Evolutionary conservation across 2,329 filamentous ascomycete genomes (phyloP).

Genomic region (Fusarium sp.): DNA sequence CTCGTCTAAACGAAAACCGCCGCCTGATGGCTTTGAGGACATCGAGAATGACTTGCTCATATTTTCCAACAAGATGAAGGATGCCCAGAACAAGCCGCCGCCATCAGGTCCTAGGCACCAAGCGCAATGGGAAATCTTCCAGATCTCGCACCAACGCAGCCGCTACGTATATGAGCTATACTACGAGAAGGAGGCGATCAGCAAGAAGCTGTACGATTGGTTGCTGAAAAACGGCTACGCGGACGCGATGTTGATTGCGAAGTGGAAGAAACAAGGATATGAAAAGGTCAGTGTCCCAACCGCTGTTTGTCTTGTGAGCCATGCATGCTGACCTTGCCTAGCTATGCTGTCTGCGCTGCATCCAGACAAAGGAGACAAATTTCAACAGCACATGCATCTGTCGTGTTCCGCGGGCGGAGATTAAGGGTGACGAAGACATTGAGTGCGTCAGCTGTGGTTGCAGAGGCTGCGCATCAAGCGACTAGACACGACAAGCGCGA

Average conservation of each 20-base stretch:
- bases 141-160: slow-evolving; percentile 91
- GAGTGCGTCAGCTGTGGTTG: slow-evolving; percentile 97
- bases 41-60: slow-evolving; percentile 88
- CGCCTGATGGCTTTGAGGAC: slow-evolving; percentile 86
- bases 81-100: slow-evolving; percentile 89
- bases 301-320: background rate
- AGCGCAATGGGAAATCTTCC: slow-evolving; percentile 96
- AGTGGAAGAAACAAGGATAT: slow-evolving; percentile 99
- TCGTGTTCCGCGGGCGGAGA: slow-evolving; percentile 86
- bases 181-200: slow-evolving; percentile 97
- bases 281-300: slow-evolving; percentile 78
- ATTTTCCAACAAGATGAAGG: slow-evolving; percentile 92
- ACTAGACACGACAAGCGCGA: slow-evolving; percentile 58
- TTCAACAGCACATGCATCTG: slow-evolving; percentile 98
- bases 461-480: slow-evolving; percentile 86
- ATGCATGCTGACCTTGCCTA: slow-evolving; percentile 51
- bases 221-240: slow-evolving; percentile 96
- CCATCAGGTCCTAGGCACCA: slow-evolving; percentile 86
- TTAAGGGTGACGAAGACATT: slow-evolving; percentile 90
- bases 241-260: slow-evolving; percentile 94
- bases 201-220: slow-evolving; percentile 92
- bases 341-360: slow-evolving; percentile 94
- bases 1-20: slow-evolving; percentile 80
- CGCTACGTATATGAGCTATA: slow-evolving; percentile 98
- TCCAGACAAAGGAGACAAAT: slow-evolving; percentile 99